Conservation (phyloP, 371 early-diverging fungal species). For the Mortierella sp. region DNA sequence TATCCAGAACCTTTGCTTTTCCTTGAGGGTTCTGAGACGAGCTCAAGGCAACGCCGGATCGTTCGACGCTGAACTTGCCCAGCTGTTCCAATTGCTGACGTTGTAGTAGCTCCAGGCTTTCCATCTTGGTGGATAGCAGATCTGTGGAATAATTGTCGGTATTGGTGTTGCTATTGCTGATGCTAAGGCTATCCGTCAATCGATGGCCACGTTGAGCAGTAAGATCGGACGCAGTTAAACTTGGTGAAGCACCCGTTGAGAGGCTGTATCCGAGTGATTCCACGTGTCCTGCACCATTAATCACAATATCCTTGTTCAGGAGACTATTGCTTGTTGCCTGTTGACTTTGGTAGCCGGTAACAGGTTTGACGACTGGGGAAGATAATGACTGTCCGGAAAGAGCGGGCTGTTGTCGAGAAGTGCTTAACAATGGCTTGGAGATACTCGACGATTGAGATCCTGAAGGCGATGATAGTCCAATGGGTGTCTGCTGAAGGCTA, state of each 20-base stretch:
- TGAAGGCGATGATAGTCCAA: slow-evolving; percentile 19
- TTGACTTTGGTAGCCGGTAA: not conserved
- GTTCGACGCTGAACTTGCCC: slow-evolving; percentile 25
- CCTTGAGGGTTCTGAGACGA: slow-evolving; percentile 27
- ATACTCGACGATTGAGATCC: slow-evolving; percentile 20
- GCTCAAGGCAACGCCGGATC: not conserved
- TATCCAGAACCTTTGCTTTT: slow-evolving; percentile 30
- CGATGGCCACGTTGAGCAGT: not conserved
- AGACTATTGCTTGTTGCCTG: not conserved
- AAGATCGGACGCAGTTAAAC: not conserved
- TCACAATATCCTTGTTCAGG: slow-evolving; percentile 1
- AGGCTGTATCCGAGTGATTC: not conserved
- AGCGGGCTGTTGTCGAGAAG: slow-evolving; percentile 6
- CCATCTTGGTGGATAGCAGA: slow-evolving; percentile 6
- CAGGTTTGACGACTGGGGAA: not conserved
- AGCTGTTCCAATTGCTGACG: slow-evolving; percentile 49
- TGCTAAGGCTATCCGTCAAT: not conserved
- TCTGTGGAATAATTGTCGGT: not conserved
- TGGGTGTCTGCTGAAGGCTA: slow-evolving; percentile 7
- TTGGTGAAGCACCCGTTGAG: not conserved
- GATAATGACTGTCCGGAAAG: slow-evolving; percentile 9
- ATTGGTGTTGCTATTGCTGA: not conserved
- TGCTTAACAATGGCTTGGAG: slow-evolving; percentile 19
- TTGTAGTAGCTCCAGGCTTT: slow-evolving; percentile 28
- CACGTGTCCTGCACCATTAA: slow-evolving; percentile 14